Evolutionary conservation across 768 basidiomycete species (phyloP).

Genomic region (Boletus insuetus): DNA sequence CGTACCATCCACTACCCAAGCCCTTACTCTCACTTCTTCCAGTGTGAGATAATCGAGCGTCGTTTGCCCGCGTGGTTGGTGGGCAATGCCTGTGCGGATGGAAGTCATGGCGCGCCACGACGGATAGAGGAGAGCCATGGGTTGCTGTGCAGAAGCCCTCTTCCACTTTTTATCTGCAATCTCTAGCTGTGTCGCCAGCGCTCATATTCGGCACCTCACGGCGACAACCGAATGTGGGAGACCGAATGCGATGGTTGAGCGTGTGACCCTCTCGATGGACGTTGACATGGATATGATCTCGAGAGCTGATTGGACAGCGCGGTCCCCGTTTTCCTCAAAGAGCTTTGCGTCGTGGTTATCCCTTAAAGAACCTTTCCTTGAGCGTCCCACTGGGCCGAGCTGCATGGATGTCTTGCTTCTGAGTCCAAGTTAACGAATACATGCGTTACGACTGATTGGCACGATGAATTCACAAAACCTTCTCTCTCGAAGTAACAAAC

Average conservation of each 20-base stretch:
- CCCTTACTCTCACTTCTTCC: slow-evolving; percentile 40
- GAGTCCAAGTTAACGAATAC: too few species aligned
- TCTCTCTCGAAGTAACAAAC: too few species aligned
- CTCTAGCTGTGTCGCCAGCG: slow-evolving; percentile 4
- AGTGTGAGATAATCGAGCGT: slow-evolving; percentile 36
- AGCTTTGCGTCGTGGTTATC: slow-evolving; percentile 10
- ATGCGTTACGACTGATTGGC: too few species aligned
- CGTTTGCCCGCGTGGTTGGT: slow-evolving; percentile 25
- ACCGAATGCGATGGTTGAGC: background rate
- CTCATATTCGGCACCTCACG: background rate
- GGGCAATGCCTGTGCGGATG: slow-evolving; percentile 28
- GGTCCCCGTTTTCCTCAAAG: too few species aligned
- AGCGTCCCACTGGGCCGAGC: too few species aligned
- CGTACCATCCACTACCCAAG: slow-evolving; percentile 44
- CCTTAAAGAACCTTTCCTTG: slow-evolving; percentile 4
- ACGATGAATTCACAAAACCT: too few species aligned
- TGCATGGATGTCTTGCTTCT: too few species aligned
- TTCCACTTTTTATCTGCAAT: slow-evolving; percentile 11
- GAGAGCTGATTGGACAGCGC: background rate
- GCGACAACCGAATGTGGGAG: slow-evolving; percentile 3
- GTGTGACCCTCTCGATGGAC: slow-evolving; percentile 1
- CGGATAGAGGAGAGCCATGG: background rate
- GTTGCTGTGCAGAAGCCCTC: slow-evolving; percentile 3
- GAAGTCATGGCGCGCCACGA: slow-evolving; percentile 13
- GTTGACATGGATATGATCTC: background rate